These are phyloP conservation scores for Fraxinus angustifolia DNA, from an alignment of 305 asterid genomes.

Conservation along the genomic window DNA sequence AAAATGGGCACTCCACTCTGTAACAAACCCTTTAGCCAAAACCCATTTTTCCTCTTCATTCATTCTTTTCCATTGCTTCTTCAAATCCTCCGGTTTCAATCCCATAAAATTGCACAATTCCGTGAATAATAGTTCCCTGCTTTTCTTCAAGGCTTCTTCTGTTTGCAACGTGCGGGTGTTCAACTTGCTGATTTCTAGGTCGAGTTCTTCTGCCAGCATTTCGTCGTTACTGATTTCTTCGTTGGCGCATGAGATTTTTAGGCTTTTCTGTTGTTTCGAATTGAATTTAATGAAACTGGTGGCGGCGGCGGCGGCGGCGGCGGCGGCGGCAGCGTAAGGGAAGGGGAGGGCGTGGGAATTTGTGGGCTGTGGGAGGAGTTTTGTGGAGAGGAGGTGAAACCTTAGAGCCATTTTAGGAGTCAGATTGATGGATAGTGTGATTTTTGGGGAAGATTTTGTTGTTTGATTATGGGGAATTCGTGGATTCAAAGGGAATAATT, in stretches of 20 bases:
- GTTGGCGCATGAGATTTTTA: conserved; percentile 40
- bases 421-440: conserved; percentile 6
- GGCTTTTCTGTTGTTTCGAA: conserved; percentile 19
- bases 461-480: neutral
- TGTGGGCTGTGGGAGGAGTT: conserved; percentile 26
- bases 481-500: no score
- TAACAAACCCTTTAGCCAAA: conserved; percentile 49
- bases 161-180: conserved; percentile 32
- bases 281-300: conserved; percentile 6
- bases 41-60: conserved; percentile 53
- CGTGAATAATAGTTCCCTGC: conserved; percentile 58
- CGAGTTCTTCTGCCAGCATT: conserved; percentile 49
- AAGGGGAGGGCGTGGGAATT: conserved; percentile 23
- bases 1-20: conserved; percentile 60
- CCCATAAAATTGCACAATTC: conserved; percentile 55
- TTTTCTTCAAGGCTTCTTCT: conserved; percentile 58
- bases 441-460: neutral
- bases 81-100: conserved; percentile 47
- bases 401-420: conserved; percentile 31
- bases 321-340: conserved; percentile 7
- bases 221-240: conserved; percentile 36
- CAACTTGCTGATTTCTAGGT: conserved; percentile 40
- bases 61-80: conserved; percentile 55
- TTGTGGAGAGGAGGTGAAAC: conserved; percentile 24
- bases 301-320: conserved; percentile 7